phyloP scores from a whole-genome alignment of 2,329 filamentous ascomycete species.

The Ophiosphaerella narmari region DNA sequence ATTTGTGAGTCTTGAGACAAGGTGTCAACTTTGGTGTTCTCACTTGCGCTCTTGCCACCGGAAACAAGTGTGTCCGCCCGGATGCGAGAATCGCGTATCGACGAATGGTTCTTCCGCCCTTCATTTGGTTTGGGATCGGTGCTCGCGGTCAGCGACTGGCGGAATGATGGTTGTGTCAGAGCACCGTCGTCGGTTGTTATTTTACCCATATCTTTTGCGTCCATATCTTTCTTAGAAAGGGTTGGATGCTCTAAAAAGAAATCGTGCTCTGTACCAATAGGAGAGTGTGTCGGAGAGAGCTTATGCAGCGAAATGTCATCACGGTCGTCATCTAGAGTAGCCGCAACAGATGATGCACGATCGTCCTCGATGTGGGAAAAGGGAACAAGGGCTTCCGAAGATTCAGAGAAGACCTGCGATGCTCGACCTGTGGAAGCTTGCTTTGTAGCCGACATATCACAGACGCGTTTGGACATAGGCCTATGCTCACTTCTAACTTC shows the following conservation, averaged over 20 bases:
- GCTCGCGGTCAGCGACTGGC: conserved; percentile 33
- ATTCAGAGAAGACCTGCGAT: conserved; percentile 25
- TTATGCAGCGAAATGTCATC: conserved; percentile 46
- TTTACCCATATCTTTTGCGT: no score
- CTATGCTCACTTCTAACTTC: conserved; percentile 9
- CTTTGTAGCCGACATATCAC: conserved; percentile 37
- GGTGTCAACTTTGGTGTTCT: conserved; percentile 46
- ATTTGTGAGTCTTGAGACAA: conserved; percentile 40
- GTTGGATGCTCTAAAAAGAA: no score
- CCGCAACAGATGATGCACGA: conserved; percentile 54
- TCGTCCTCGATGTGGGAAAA: conserved; percentile 45
- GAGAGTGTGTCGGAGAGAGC: conserved; percentile 34
- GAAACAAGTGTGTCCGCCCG: conserved; percentile 27
- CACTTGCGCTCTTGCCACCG: conserved; percentile 19
- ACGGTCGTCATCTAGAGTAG: conserved; percentile 63
- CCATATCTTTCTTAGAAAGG: background rate
- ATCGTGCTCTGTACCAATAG: conserved; percentile 21
- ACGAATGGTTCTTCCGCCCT: conserved; percentile 9
- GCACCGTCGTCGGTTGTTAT: background rate
- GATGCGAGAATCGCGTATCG: conserved; percentile 15
- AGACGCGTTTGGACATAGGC: conserved; percentile 46
- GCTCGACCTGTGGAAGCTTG: conserved; percentile 15
- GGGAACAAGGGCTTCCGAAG: conserved; percentile 45
- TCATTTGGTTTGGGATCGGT: conserved; percentile 37
- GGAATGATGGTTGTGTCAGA: conserved; percentile 1